Evolutionary conservation across 1,284 basidiomycete genomes (phyloP).

Genomic region (Rhodotorula sp.): DNA sequence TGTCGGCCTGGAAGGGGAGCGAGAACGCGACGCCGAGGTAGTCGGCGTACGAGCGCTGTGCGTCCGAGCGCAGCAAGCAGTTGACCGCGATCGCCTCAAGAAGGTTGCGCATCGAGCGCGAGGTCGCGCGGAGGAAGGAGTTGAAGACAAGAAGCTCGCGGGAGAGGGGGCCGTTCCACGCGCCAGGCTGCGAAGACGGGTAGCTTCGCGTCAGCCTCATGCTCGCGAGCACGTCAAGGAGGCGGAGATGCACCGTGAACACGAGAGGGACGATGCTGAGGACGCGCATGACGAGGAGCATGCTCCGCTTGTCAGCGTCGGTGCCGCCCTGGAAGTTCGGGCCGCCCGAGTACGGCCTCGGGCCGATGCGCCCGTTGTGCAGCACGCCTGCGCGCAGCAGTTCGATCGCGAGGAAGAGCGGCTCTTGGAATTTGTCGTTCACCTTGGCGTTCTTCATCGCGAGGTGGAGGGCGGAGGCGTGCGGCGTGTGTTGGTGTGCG

Average conservation of each 20-base stretch:
- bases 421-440: conserved; percentile 98
- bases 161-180: conserved; percentile 92
- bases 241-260: conserved; percentile 71
- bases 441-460: conserved; percentile 75
- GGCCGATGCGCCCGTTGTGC: conserved; percentile 88
- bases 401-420: conserved; percentile 89
- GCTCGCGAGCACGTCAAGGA: too few species aligned
- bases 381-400: conserved; percentile 91
- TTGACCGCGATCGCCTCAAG: conserved; percentile 89
- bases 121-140: conserved; percentile 87
- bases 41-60: conserved; percentile 82
- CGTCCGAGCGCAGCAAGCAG: conserved; percentile 86
- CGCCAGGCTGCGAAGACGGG: conserved; percentile 53
- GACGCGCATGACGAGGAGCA: conserved; percentile 94
- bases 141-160: conserved; percentile 97
- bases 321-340: conserved; percentile 81
- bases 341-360: conserved; percentile 85
- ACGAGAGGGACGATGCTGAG: conserved; percentile 88
- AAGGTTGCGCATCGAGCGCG: conserved; percentile 83
- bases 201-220: not conserved
- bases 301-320: conserved; percentile 52
- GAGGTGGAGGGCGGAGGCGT: conserved; percentile 86
- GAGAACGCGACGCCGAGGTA: conserved; percentile 82
- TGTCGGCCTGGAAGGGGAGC: conserved; percentile 90
- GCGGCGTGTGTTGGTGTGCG: conserved; percentile 80